phyloP scores from a whole-genome alignment of 345 rosid species.

The Turnera subulata region DNA sequence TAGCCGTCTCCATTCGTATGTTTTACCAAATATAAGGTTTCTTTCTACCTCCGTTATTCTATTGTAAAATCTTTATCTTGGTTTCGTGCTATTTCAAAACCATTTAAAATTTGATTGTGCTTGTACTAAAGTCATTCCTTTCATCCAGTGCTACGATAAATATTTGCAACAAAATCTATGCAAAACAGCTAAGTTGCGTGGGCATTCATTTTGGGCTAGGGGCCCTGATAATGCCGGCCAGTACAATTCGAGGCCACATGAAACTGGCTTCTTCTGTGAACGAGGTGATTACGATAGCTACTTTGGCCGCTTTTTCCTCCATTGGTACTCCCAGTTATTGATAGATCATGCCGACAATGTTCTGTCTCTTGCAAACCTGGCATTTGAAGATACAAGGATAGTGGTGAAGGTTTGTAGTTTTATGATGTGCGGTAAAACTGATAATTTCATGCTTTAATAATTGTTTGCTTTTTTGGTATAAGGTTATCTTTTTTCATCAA shows the following conservation, averaged over 20 bases:
- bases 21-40: no score
- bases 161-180: conserved; percentile 64
- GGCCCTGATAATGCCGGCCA: conserved; percentile 92
- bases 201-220: conserved; percentile 79
- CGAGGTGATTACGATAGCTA: conserved; percentile 93
- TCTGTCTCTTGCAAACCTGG: conserved; percentile 73
- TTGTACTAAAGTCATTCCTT: conserved; percentile 11
- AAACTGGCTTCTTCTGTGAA: conserved; percentile 86
- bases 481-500: no score
- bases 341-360: conserved; percentile 76
- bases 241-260: conserved; percentile 84
- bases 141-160: conserved; percentile 78
- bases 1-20: no score
- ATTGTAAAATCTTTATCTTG: neutral
- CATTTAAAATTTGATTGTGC: neutral
- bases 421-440: no score
- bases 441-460: no score
- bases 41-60: neutral
- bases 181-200: conserved; percentile 74
- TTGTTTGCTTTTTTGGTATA: no score
- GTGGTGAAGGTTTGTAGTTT: conserved; percentile 56
- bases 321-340: conserved; percentile 77
- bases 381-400: conserved; percentile 71
- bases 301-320: conserved; percentile 88
- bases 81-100: neutral